Percentiles rank a stretch among this genome's conserved stretches.
Conservation (phyloP, 2,329 filamentous ascomycete species). For the Pezicula rhizophila region DNA sequence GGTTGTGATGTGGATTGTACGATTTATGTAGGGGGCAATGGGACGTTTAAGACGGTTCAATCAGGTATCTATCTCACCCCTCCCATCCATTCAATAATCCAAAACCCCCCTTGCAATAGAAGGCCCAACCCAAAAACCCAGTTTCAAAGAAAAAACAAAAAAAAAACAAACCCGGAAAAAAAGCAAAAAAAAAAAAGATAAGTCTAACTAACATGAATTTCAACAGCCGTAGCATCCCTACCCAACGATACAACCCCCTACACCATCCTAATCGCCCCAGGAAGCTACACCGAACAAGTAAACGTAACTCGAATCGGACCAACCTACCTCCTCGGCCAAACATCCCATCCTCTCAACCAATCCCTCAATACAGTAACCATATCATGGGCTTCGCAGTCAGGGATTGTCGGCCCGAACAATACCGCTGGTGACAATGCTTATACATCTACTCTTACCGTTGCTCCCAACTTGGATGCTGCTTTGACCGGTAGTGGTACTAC, state of each 20-base stretch:
- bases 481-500: slow-evolving; percentile 56
- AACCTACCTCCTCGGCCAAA: slow-evolving; percentile 54
- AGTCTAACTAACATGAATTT: too few relatives aligned
- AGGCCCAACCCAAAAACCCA: too few relatives aligned
- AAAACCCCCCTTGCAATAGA: neutral
- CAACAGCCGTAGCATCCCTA: neutral
- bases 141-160: too few relatives aligned
- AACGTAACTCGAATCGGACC: slow-evolving; percentile 59
- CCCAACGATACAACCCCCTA: slow-evolving; percentile 22
- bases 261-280: slow-evolving; percentile 54
- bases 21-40: slow-evolving; percentile 13
- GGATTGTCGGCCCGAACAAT: slow-evolving; percentile 22
- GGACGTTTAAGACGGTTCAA: slow-evolving; percentile 20
- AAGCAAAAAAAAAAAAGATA: too few relatives aligned
- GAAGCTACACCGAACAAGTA: slow-evolving; percentile 49
- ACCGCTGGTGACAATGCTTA: slow-evolving; percentile 51
- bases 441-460: slow-evolving; percentile 55
- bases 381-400: slow-evolving; percentile 51
- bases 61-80: slow-evolving; percentile 13
- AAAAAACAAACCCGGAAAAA: too few relatives aligned
- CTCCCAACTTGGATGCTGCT: slow-evolving; percentile 56
- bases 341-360: slow-evolving; percentile 15
- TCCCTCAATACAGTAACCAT: slow-evolving; percentile 45
- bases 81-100: neutral
- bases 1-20: slow-evolving; percentile 19